Conservation (phyloP, 768 basidiomycete genomes). For the Pisolithus tinctorius region DNA sequence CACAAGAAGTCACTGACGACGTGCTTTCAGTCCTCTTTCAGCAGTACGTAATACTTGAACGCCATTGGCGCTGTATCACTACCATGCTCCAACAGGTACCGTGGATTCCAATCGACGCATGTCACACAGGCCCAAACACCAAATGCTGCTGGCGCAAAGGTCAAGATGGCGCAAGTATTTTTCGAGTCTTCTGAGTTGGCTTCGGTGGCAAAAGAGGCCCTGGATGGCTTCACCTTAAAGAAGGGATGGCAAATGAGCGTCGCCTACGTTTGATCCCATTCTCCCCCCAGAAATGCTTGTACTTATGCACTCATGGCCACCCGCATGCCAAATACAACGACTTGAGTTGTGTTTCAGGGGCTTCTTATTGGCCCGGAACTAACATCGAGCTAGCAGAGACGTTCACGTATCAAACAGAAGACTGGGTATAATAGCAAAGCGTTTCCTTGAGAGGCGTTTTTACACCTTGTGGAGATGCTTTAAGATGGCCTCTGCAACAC, state of each 20-base stretch:
- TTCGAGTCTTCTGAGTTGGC: slow-evolving; percentile 77
- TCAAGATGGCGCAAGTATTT: slow-evolving; percentile 75
- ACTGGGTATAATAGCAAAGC: neutral
- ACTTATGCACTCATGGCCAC: neutral
- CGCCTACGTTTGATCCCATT: slow-evolving; percentile 43
- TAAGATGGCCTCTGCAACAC: slow-evolving; percentile 39
- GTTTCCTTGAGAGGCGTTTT: neutral
- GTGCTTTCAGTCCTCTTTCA: slow-evolving; percentile 86
- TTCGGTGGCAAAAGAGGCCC: slow-evolving; percentile 67
- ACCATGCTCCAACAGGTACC: slow-evolving; percentile 48
- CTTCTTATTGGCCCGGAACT: too few species aligned
- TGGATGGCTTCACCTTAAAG: slow-evolving; percentile 84
- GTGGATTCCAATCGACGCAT: slow-evolving; percentile 70
- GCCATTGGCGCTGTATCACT: neutral
- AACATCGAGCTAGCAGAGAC: too few species aligned
- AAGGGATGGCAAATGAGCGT: slow-evolving; percentile 83
- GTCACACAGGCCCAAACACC: slow-evolving; percentile 66
- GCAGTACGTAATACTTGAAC: slow-evolving; percentile 53
- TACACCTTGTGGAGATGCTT: neutral
- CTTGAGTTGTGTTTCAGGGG: neutral
- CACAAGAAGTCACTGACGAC: slow-evolving; percentile 83
- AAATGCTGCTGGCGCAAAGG: slow-evolving; percentile 53
- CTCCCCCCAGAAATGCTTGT: slow-evolving; percentile 6
- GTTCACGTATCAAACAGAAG: neutral
- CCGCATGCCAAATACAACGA: neutral